Base-by-base conservation (phyloP, 2,329 filamentous ascomycete species). In the Arthrobotrys conoides region DNA sequence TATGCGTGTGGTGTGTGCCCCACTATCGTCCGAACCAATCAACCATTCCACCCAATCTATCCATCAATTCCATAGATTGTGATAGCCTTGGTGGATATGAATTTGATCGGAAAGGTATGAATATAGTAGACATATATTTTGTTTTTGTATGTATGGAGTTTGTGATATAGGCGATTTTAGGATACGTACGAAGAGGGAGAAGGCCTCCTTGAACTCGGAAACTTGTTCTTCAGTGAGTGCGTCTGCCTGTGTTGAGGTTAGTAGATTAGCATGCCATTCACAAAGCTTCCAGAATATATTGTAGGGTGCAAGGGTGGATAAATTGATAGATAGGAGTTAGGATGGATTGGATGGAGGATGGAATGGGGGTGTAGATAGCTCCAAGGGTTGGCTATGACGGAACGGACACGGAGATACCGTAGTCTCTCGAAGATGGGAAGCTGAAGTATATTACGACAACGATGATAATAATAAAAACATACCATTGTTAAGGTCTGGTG, bases 191-290 rank as follows among this genome's bases (percentile, higher is more conserved):
- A 99, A 99, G 82, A 99, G 93, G 86, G 96, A 99, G 88, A 99
- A 99, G 71, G 96, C 96, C 89, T 99, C 96, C 92, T 98, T 99
- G 90, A 98, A 99, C 89, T 99, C 96, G 85, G 96, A 98, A 86
- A 99, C 96, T 90, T 99, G 96, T 88, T 99, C 96, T 90, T 99
- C 96, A 83, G 96, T 98, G 85, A 99, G 92, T 86, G 95, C 95
- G 86, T 99, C 96, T 86, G 95, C 95, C 95, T 98, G 85, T 75
- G 30, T 30, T 59, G 18, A 20, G n/a, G 41, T 70, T 70, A 59
- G 72, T 38, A 51, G 41, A 14, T 27, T 1, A 16, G 48, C 30
- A 2, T 2, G 41, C 24, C 3, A 18, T n/a, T 57, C 38, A 38
- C 16, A 14, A 61, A 61, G 55, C 18, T 24, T 41, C 6, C 14